A percentile compares a stretch with the other conserved stretches of the same genome.
These are phyloP conservation scores for Lactarius indigo DNA, from an alignment of 768 basidiomycete species.

Conservation along the genomic window DNA sequence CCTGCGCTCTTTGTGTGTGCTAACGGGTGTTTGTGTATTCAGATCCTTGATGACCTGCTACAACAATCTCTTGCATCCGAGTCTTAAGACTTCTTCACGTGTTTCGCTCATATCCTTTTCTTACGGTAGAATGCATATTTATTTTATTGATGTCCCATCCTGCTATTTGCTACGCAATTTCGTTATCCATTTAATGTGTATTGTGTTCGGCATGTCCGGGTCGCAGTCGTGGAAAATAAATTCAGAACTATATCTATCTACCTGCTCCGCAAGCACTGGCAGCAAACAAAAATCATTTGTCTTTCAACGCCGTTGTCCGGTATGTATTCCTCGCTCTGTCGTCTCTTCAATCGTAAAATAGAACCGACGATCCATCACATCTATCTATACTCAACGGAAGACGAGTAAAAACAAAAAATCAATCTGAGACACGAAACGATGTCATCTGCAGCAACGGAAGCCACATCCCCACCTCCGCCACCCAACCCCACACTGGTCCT, in stretches of 20 bases:
- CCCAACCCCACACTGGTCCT: slow-evolving; percentile 53
- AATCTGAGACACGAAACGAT: background rate
- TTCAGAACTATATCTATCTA: background rate
- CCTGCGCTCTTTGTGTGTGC: background rate
- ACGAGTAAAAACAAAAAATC: background rate
- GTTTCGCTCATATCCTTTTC: background rate
- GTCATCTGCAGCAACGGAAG: background rate
- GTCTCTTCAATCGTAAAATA: background rate
- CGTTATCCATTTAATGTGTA: slow-evolving; percentile 17
- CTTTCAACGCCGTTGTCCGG: background rate
- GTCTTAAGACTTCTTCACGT: background rate
- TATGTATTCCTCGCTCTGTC: background rate
- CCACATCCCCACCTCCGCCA: slow-evolving; percentile 23
- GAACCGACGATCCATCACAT: background rate
- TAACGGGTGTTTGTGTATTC: background rate
- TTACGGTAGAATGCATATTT: slow-evolving; percentile 1
- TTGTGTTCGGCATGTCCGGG: slow-evolving; percentile 6
- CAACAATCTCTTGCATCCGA: slow-evolving; percentile 11
- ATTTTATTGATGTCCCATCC: slow-evolving; percentile 8
- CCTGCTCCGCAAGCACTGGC: background rate
- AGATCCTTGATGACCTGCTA: slow-evolving; percentile 32
- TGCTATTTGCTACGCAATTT: slow-evolving; percentile 6
- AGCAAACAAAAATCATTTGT: background rate
- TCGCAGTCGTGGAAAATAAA: slow-evolving; percentile 1
- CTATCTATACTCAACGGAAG: background rate